Percentiles rank a stretch among this genome's conserved stretches.
Evolutionary conservation across 2,329 filamentous ascomycete genomes (phyloP).

Genomic region (Epichloe gansuensis): DNA sequence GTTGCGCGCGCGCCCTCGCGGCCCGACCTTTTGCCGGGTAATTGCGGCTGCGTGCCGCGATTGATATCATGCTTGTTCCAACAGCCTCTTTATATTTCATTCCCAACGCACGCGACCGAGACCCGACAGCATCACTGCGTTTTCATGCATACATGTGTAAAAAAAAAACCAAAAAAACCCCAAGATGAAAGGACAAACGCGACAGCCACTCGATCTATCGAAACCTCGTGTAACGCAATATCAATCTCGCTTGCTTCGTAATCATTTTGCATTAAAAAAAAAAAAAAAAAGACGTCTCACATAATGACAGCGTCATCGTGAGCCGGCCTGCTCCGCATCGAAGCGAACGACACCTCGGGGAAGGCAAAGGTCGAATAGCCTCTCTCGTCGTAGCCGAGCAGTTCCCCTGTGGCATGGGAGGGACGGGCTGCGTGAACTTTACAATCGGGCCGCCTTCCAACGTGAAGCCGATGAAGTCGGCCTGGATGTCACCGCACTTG

Average conservation of each 20-base stretch:
- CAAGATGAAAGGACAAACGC: neutral
- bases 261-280: neutral
- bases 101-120: too few species aligned
- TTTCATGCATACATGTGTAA: neutral
- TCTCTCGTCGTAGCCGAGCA: conserved; percentile 25
- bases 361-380: conserved; percentile 28
- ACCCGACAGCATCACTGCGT: too few species aligned
- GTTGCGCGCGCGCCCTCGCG: too few species aligned
- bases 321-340: conserved; percentile 11
- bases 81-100: too few species aligned
- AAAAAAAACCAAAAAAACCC: neutral
- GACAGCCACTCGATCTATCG: neutral
- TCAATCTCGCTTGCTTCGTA: neutral
- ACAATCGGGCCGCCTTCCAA: conserved; percentile 34
- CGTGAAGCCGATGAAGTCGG: conserved; percentile 32
- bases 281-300: too few species aligned
- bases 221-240: neutral
- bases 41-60: too few species aligned
- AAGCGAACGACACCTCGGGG: conserved; percentile 22
- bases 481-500: conserved; percentile 19
- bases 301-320: neutral
- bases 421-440: conserved; percentile 26
- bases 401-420: conserved; percentile 18
- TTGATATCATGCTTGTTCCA: too few species aligned
- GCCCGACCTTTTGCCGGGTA: too few species aligned